phyloP scores from a whole-genome alignment of 192 early-diverging fungal genomes.

The Backusella macrospora region DNA sequence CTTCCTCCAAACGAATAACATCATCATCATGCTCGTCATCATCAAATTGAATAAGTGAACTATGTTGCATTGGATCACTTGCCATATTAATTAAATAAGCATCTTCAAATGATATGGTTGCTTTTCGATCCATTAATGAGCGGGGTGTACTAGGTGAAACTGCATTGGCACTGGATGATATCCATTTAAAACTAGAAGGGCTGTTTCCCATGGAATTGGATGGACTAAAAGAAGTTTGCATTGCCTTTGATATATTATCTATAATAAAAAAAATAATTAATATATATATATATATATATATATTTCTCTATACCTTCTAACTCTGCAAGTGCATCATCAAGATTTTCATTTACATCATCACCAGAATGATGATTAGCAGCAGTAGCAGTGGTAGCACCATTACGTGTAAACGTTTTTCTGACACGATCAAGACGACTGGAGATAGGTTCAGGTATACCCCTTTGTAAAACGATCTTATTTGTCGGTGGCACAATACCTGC shows the following conservation, averaged over 20 bases:
- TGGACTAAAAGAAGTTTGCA: slow-evolving; percentile 39
- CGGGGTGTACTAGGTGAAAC: neutral
- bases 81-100: slow-evolving; percentile 53
- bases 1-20: neutral
- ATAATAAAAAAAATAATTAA: neutral
- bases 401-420: slow-evolving; percentile 32
- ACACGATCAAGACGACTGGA: slow-evolving; percentile 29
- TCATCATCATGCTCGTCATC: slow-evolving; percentile 26
- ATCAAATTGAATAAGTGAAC: slow-evolving; percentile 38
- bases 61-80: slow-evolving; percentile 30
- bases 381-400: too few species aligned
- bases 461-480: slow-evolving; percentile 43
- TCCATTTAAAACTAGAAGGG: slow-evolving; percentile 26
- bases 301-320: slow-evolving; percentile 33
- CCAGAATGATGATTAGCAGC: neutral
- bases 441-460: slow-evolving; percentile 49
- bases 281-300: neutral
- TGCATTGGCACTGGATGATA: slow-evolving; percentile 34
- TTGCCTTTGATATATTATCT: slow-evolving; percentile 44
- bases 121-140: slow-evolving; percentile 3
- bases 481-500: slow-evolving; percentile 44
- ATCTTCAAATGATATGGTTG: slow-evolving; percentile 60
- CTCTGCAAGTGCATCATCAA: slow-evolving; percentile 39
- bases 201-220: slow-evolving; percentile 20
- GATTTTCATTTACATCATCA: slow-evolving; percentile 23